phyloP scores from a whole-genome alignment of 2,329 filamentous ascomycete genomes.

The Fusarium succisae region DNA sequence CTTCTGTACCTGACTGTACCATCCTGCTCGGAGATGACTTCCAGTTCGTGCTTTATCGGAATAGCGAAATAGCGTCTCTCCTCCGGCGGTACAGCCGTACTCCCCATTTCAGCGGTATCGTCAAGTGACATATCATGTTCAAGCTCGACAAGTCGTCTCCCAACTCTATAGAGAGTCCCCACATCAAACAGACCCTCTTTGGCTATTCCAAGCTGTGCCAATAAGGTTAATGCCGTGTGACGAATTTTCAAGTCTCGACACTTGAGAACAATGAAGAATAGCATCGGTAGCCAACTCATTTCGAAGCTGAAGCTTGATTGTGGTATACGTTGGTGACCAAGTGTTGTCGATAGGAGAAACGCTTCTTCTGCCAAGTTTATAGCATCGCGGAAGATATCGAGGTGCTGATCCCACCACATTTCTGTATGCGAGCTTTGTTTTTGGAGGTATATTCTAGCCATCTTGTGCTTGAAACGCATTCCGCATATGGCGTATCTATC shows the following conservation, averaged over 20 bases:
- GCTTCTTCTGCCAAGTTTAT: neutral
- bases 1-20: neutral
- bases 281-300: constrained; percentile 1
- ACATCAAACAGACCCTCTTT: constrained; percentile 15
- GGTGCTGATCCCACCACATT: constrained; percentile 13
- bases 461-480: constrained; percentile 2
- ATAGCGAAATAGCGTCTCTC: neutral
- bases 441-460: neutral
- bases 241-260: neutral
- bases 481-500: neutral
- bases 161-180: constrained; percentile 12
- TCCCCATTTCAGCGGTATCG: neutral
- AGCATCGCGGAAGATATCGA: neutral
- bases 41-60: constrained; percentile 2
- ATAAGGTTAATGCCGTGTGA: neutral
- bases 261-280: neutral
- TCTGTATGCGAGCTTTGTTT: neutral
- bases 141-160: constrained; percentile 1
- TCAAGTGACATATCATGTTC: neutral
- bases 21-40: neutral
- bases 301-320: constrained; percentile 6
- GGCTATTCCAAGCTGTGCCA: neutral
- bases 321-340: neutral
- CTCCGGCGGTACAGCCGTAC: neutral
- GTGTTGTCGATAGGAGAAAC: neutral